A percentile compares a stretch with the other conserved stretches of the same genome.
Evolutionary conservation across 805 yeast species (phyloP).

Genomic region (Naumovozyma dairenensis): DNA sequence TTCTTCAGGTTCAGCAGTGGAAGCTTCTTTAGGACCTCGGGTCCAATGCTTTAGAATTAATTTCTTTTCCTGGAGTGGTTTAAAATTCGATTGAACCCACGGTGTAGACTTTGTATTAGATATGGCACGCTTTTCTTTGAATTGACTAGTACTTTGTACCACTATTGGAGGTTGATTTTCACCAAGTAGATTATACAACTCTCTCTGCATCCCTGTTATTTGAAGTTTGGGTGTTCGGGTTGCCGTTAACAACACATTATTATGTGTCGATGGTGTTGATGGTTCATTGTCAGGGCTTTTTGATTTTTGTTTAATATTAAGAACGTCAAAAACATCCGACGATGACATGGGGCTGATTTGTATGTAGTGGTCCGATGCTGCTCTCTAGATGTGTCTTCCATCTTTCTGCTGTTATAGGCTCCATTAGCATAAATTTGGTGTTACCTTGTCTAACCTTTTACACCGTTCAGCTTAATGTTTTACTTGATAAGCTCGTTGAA

Average conservation of each 20-base stretch:
- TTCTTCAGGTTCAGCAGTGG: constrained; percentile 18
- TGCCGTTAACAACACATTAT: constrained; percentile 4
- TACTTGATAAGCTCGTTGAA: too few relatives aligned
- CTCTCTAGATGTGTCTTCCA: too few relatives aligned
- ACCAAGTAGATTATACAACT: constrained; percentile 78
- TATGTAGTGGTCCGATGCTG: too few relatives aligned
- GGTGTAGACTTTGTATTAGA: constrained; percentile 60
- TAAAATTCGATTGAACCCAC: constrained; percentile 66
- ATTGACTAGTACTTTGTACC: constrained; percentile 39
- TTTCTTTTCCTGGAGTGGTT: constrained; percentile 42
- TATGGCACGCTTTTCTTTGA: constrained; percentile 51
- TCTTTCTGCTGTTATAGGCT: too few relatives aligned
- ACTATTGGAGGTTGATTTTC: constrained; percentile 81
- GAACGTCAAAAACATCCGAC: constrained; percentile 67
- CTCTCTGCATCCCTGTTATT: constrained; percentile 75
- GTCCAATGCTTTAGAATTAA: constrained; percentile 77
- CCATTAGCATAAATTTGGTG: too few relatives aligned
- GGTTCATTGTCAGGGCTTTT: constrained; percentile 15
- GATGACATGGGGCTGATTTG: constrained; percentile 25
- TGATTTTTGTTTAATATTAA: constrained; percentile 45
- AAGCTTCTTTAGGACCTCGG: constrained; percentile 54
- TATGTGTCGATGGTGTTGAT: constrained; percentile 10
- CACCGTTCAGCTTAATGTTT: too few relatives aligned
- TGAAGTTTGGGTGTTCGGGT: constrained; percentile 16
- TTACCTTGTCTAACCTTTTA: too few relatives aligned